phyloP scores from a whole-genome alignment of 2,329 filamentous ascomycete species.

The Aureobasidium sp. region DNA sequence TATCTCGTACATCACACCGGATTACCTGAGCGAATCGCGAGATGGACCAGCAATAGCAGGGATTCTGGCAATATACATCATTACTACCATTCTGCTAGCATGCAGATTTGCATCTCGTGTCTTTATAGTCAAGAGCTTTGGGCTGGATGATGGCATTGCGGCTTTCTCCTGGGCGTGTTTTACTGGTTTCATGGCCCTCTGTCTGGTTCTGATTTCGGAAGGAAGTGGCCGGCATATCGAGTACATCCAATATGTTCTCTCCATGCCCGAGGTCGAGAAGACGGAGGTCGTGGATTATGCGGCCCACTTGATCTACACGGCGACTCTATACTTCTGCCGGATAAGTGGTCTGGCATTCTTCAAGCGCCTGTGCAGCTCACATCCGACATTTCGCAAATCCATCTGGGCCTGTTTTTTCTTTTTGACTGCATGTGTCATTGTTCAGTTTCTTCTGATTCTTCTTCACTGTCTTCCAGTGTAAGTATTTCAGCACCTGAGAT shows the following conservation, averaged over 20 bases:
- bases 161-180: constrained; percentile 26
- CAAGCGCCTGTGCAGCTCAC: constrained; percentile 38
- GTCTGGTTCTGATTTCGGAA: constrained; percentile 40
- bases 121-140: constrained; percentile 34
- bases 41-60: constrained; percentile 35
- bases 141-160: constrained; percentile 36
- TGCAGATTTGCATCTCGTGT: constrained; percentile 32
- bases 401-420: constrained; percentile 32
- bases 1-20: constrained; percentile 30
- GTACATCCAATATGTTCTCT: constrained; percentile 43
- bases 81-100: constrained; percentile 33
- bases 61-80: constrained; percentile 33
- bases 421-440: constrained; percentile 39
- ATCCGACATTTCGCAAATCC: constrained; percentile 31
- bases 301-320: constrained; percentile 48
- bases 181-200: constrained; percentile 39
- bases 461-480: constrained; percentile 46
- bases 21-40: constrained; percentile 33
- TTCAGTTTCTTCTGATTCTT: constrained; percentile 45
- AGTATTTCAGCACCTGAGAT: not conserved
- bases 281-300: constrained; percentile 45
- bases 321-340: constrained; percentile 44
- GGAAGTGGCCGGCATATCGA: constrained; percentile 44
- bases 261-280: constrained; percentile 34
- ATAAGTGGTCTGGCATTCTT: constrained; percentile 49